Evolutionary conservation across 2,329 filamentous ascomycete species (phyloP), one percentile per base, ranked within the genome.

Genomic region (Aspergillus versicolor): DNA sequence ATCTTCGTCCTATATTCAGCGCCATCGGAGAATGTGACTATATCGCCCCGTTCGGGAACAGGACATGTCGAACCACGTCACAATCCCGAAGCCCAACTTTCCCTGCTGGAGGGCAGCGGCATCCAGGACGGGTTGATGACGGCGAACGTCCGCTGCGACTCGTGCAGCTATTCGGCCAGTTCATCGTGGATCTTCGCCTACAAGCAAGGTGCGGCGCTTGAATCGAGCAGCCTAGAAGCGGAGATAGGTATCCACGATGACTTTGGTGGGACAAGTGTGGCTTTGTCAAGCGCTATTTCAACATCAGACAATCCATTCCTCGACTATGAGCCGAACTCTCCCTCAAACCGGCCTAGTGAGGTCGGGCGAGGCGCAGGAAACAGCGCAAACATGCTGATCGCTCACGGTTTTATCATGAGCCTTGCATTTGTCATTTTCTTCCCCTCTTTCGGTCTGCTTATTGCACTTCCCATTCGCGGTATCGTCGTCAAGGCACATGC

Each of bases 1-100:
- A 86, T 88, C 56, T 87, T 88, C 66, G 61, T 88, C 65, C 77
- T 88, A 62, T 88, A 88, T 69, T 73, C 82, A 61, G 2, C 50
- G 24, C 47, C 64, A 5, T 50, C 53, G 9, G 81, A 81, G 59
- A 87, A 88, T 65, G 77, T 88, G 22, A 88, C 86, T 1, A 67
- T 88, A 52, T 87, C 84, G 60, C 79, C 84, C 1, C 81, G 86
- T 21, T 64, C 69, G 3, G 83, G 80, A 30, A 72, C 65, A 0
- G 77, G 77, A 7, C 76, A 87, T 61, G 61, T 68, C 37, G 70
- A 76, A 73, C 86, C 86, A 0, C 46, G 70, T 24, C 80, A 82
- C 69, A 73, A 70, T 49, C 64, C 69, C 1, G 71, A 76, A 5
- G 73, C 75, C 22, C 71, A 77, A 32, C 69, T 88, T 21, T 76